Conservation (phyloP, 2,329 filamentous ascomycete species). For the Chrysosporium keratinophilum region DNA sequence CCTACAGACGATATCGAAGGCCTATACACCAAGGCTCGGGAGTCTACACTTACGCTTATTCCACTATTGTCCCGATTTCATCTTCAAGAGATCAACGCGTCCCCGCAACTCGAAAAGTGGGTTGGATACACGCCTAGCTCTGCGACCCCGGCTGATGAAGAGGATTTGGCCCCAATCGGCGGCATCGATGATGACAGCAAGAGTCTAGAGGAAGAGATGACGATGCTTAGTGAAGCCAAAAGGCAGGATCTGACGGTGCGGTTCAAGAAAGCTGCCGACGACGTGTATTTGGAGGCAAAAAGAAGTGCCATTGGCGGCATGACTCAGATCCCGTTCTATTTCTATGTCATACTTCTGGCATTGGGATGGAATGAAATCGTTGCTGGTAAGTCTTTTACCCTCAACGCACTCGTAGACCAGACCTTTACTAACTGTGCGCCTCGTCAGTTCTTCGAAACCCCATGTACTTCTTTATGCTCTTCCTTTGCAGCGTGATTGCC, state of each 20-base stretch:
- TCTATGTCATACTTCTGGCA: slow-evolving; percentile 78
- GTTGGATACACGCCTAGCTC: slow-evolving; percentile 67
- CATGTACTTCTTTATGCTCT: slow-evolving; percentile 78
- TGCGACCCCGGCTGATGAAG: slow-evolving; percentile 72
- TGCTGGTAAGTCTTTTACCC: slow-evolving; percentile 55
- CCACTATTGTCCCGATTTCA: slow-evolving; percentile 79
- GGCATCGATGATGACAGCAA: slow-evolving; percentile 91
- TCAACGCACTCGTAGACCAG: neutral
- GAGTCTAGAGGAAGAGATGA: slow-evolving; percentile 92
- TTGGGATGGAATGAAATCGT: slow-evolving; percentile 98
- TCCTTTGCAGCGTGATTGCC: slow-evolving; percentile 62
- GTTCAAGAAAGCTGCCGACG: slow-evolving; percentile 97
- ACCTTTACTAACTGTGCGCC: slow-evolving; percentile 12
- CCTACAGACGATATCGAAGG: slow-evolving; percentile 96
- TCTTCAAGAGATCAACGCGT: slow-evolving; percentile 59
- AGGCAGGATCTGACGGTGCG: slow-evolving; percentile 81
- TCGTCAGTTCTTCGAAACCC: slow-evolving; percentile 78
- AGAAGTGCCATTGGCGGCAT: slow-evolving; percentile 91
- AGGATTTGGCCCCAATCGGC: slow-evolving; percentile 78
- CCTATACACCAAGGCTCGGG: slow-evolving; percentile 79
- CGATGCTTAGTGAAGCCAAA: slow-evolving; percentile 80
- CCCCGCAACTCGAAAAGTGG: slow-evolving; percentile 75
- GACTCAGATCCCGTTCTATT: slow-evolving; percentile 86
- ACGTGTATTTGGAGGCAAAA: slow-evolving; percentile 96
- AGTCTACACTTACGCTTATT: slow-evolving; percentile 83